A percentile compares a stretch with the other conserved stretches of the same genome.
phyloP scores from a whole-genome alignment of 495 filamentous ascomycete species.

The Penicillium diatomitis region DNA sequence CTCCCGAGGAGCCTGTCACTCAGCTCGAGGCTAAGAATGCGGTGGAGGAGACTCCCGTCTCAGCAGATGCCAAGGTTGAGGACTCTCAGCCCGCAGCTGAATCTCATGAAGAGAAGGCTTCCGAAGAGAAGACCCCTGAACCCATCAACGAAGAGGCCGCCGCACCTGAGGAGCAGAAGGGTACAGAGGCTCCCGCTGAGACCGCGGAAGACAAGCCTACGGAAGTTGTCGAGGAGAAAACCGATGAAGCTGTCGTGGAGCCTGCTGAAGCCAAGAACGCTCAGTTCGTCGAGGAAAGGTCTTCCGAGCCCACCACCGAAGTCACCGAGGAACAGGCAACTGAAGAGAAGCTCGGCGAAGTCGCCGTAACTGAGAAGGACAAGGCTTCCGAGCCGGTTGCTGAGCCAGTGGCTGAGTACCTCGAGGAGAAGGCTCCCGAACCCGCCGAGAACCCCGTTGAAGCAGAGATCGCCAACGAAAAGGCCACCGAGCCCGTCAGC shows the following conservation, averaged over 20 bases:
- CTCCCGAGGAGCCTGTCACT: conserved; percentile 1
- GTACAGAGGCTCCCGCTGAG: background rate
- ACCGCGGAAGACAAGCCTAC: background rate
- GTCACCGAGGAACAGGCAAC: background rate
- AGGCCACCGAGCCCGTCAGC: background rate
- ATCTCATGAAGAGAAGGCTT: background rate
- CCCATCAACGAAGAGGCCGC: background rate
- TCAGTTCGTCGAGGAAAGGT: background rate
- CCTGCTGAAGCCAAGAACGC: background rate
- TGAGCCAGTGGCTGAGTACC: background rate
- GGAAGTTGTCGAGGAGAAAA: background rate
- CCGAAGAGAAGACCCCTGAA: background rate
- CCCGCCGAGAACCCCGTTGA: background rate
- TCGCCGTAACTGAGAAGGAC: background rate
- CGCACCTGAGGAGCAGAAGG: conserved; percentile 1
- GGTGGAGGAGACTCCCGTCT: no score
- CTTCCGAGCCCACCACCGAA: background rate
- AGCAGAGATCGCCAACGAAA: background rate
- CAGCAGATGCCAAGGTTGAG: background rate
- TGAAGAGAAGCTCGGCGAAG: background rate
- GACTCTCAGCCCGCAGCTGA: background rate
- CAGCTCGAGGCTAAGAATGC: no score
- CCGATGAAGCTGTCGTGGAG: background rate
- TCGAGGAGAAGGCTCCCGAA: background rate
- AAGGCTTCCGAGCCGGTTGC: background rate